Base-by-base conservation (phyloP, 2,329 filamentous ascomycete species). In the Remersonia thermophila region DNA sequence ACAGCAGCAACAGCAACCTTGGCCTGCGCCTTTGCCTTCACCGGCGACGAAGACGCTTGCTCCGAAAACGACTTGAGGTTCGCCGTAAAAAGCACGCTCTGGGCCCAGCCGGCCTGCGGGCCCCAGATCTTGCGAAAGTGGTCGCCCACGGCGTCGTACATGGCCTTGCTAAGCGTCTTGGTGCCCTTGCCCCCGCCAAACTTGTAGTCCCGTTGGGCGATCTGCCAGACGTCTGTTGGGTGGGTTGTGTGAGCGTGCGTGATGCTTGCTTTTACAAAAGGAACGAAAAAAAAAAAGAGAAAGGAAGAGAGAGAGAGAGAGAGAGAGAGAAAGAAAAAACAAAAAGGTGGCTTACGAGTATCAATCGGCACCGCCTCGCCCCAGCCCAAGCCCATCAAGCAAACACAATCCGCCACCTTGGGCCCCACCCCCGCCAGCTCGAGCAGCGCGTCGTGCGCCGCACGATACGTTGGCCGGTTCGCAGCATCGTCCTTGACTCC, bases 401-500 rank as follows among this genome's bases (percentile, higher is more conserved):
- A 94, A 7, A 96, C 87, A 53, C 93, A 98, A 55, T 98, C 93
- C 5, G 91, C 83, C 1, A 98, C 91, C 57, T 98, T 98, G 1
- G 93, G 91, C 0, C 91, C 91, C 5, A 98, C 93, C 1, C 91
- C 91, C 39, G 86, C 77, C 15, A 98, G 67, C 5, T 70, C 62
- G 1, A 96, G 66, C 2, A 98, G 67, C 46, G 82, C 72, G 41
- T 83, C 77, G 51, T 95, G 91, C 0, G 91, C 89, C 34, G 71
- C 65, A 30, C 76, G 77, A 57, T 93, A 96, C 3, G 76, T 83
- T 47, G 71, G 67, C 43, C 49, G 55, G 16, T 55, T 53, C n/a
- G 44, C 72, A 58, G 35, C 69, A 61, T 50, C 3, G 14, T 23
- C 20, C 33, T 18, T 18, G 7, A 12, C 15, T 35, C 25, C 51